A percentile compares a stretch with the other conserved stretches of the same genome.
Evolutionary conservation across 768 basidiomycete species (phyloP).

Genomic region (Russula dissimulans): DNA sequence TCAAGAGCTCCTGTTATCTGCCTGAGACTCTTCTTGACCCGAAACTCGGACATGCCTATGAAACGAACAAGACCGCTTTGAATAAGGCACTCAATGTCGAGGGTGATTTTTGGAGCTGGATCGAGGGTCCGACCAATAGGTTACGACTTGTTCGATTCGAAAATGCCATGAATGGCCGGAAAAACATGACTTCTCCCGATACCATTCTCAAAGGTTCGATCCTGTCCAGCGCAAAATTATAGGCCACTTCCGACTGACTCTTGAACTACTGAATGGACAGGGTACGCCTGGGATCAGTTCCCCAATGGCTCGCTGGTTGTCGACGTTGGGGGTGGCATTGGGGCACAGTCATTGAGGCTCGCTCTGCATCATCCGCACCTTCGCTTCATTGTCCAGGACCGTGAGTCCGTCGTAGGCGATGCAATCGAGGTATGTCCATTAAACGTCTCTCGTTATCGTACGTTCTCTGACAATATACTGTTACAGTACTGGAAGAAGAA

Average conservation of each 20-base stretch:
- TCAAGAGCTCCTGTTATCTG: conserved; percentile 21
- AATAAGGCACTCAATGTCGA: conserved; percentile 5
- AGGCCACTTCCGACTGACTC: background rate
- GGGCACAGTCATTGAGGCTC: conserved; percentile 21
- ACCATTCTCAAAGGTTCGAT: background rate
- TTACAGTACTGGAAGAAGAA: conserved; percentile 22
- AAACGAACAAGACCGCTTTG: background rate
- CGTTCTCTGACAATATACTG: background rate
- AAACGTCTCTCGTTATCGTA: no score
- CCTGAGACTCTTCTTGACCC: conserved; percentile 21
- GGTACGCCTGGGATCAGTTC: conserved; percentile 26
- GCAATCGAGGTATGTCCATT: conserved; percentile 16
- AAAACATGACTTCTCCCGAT: background rate
- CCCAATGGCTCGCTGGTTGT: conserved; percentile 23
- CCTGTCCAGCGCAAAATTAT: background rate
- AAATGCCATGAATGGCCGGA: conserved; percentile 6
- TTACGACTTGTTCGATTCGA: conserved; percentile 1
- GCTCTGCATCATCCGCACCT: conserved; percentile 21
- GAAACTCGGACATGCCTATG: background rate
- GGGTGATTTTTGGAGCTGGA: background rate
- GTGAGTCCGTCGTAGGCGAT: conserved; percentile 20
- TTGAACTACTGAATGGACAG: conserved; percentile 17
- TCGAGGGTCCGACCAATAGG: conserved; percentile 3
- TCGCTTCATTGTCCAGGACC: conserved; percentile 28
- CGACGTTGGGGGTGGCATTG: conserved; percentile 30